phyloP scores from a whole-genome alignment of 2,329 filamentous ascomycete species.

The Stemphylium lycopersici region DNA sequence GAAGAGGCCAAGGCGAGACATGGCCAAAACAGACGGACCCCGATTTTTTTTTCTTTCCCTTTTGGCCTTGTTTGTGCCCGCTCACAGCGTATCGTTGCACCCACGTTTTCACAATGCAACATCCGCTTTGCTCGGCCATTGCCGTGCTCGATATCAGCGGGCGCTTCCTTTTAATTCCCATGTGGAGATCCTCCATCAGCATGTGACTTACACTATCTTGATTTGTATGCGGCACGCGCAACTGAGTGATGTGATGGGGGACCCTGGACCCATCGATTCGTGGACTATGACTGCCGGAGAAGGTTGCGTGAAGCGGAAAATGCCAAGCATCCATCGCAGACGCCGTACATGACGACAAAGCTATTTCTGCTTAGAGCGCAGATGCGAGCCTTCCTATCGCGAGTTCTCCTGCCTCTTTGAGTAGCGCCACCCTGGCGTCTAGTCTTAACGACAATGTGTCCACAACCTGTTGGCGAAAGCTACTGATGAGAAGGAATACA shows the following conservation, averaged over 20 bases:
- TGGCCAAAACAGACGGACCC: neutral
- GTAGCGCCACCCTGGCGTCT: neutral
- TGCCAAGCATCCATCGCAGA: neutral
- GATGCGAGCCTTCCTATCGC: neutral
- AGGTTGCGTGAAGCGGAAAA: neutral
- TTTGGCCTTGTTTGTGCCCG: neutral
- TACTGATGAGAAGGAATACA: neutral
- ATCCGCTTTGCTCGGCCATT: neutral
- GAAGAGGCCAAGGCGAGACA: neutral
- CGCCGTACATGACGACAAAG: neutral
- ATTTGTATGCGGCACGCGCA: neutral
- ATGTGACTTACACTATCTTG: neutral
- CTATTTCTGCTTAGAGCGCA: neutral
- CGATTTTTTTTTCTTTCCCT: too few species aligned
- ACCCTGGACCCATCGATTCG: slow-evolving; percentile 4
- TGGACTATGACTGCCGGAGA: slow-evolving; percentile 20
- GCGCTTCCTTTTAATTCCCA: neutral
- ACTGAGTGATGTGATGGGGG: neutral
- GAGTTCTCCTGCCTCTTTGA: neutral
- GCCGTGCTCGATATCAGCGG: neutral
- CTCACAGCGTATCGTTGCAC: slow-evolving; percentile 2
- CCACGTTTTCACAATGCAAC: slow-evolving; percentile 4
- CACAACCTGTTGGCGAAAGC: neutral
- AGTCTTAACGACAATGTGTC: neutral
- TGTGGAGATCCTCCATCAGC: neutral